A percentile compares a stretch with the other conserved stretches of the same genome.
These are phyloP conservation scores for Saturnispora silvae DNA, from an alignment of 805 yeast species.

Conservation along the genomic window DNA sequence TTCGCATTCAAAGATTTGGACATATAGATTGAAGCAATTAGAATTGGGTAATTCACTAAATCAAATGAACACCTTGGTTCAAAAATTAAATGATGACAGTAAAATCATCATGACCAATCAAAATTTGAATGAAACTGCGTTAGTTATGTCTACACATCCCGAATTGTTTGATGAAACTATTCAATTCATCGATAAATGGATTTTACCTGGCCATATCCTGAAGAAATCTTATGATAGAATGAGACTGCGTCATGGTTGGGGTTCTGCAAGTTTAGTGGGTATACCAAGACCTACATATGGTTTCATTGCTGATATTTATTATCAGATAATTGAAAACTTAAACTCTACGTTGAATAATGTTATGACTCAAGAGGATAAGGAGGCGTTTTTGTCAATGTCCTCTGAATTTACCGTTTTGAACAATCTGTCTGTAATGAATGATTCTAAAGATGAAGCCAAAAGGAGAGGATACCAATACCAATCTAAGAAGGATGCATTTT, in stretches of 20 bases:
- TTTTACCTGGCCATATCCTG: constrained; percentile 19
- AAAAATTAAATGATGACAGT: constrained; percentile 10
- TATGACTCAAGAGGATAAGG: constrained; percentile 10
- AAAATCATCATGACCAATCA: constrained; percentile 22
- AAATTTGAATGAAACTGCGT: constrained; percentile 22
- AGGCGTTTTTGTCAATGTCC: constrained; percentile 8
- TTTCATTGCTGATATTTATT: constrained; percentile 10
- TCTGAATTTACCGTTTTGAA: constrained; percentile 12
- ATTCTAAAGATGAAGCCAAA: not conserved
- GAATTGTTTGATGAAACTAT: constrained; percentile 17
- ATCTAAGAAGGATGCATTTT: not conserved
- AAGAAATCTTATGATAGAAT: constrained; percentile 7
- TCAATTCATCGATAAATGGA: constrained; percentile 19
- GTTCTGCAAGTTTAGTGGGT: constrained; percentile 6
- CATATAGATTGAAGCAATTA: constrained; percentile 22
- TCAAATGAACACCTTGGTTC: constrained; percentile 14
- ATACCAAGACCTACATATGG: constrained; percentile 8
- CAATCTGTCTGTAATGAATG: constrained; percentile 7
- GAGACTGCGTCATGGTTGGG: constrained; percentile 11
- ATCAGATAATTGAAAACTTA: constrained; percentile 13
- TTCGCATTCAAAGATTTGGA: constrained; percentile 22
- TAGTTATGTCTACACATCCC: constrained; percentile 15
- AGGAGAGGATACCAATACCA: not conserved
- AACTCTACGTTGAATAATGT: constrained; percentile 10
- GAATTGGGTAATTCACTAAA: constrained; percentile 17